phyloP scores from a whole-genome alignment of 2,329 filamentous ascomycete species.

The Fusarium lateritium region DNA sequence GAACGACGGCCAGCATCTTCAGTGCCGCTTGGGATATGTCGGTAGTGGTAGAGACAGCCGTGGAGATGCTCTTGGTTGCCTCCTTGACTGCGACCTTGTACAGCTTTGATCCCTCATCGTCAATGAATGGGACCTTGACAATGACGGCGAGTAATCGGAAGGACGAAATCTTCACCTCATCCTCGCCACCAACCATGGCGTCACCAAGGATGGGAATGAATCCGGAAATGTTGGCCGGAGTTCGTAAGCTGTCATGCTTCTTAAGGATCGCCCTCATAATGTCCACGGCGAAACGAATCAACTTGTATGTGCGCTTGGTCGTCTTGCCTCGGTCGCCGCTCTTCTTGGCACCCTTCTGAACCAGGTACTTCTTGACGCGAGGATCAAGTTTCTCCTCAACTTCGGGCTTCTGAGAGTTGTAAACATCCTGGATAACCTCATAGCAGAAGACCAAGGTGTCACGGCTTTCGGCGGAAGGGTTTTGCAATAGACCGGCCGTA shows the following conservation, averaged over 20 bases:
- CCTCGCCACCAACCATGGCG: constrained; percentile 84
- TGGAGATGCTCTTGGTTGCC: constrained; percentile 84
- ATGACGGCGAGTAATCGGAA: constrained; percentile 89
- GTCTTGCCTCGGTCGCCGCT: constrained; percentile 79
- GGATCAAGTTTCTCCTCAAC: constrained; percentile 71
- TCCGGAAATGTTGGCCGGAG: constrained; percentile 82
- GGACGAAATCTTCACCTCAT: constrained; percentile 92
- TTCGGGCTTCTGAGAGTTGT: constrained; percentile 72
- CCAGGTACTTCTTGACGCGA: constrained; percentile 79
- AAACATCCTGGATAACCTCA: constrained; percentile 90
- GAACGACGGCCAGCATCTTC: constrained; percentile 87
- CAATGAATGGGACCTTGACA: constrained; percentile 85
- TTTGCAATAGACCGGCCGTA: constrained; percentile 85
- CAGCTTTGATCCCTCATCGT: constrained; percentile 74
- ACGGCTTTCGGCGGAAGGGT: constrained; percentile 81
- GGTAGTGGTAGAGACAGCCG: constrained; percentile 81
- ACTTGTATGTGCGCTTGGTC: constrained; percentile 87
- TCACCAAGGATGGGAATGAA: constrained; percentile 94
- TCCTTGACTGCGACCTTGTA: constrained; percentile 87
- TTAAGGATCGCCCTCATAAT: constrained; percentile 87
- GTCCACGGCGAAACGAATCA: constrained; percentile 89
- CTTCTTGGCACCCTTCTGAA: constrained; percentile 85
- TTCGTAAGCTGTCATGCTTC: constrained; percentile 87
- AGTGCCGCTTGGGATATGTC: constrained; percentile 90
- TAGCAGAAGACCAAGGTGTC: constrained; percentile 96